Conservation (phyloP, 345 rosid genomes). For the Salix exigua region DNA sequence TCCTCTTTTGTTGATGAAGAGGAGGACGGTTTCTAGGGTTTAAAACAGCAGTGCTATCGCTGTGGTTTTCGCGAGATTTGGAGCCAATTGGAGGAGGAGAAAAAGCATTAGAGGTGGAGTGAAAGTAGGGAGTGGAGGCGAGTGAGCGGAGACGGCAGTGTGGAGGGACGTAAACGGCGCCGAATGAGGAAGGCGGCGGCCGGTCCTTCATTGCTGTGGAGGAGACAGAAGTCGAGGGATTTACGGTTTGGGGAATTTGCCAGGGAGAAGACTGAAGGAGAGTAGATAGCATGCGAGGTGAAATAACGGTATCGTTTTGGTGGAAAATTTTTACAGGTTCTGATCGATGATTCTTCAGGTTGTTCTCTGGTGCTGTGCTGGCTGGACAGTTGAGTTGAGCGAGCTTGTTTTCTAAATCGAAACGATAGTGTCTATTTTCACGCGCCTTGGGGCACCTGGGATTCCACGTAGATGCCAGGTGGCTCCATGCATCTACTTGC, state of each 20-base stretch:
- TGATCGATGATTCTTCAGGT: not conserved
- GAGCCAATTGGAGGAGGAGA: conserved; percentile 13
- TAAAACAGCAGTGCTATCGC: not conserved
- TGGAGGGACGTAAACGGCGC: conserved; percentile 69
- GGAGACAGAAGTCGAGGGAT: conserved; percentile 11
- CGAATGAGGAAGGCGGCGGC: conserved; percentile 50
- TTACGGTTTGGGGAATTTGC: conserved; percentile 29
- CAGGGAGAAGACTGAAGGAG: not conserved
- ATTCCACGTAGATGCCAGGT: no score
- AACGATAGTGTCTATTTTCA: not conserved
- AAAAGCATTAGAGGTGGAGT: conserved; percentile 29
- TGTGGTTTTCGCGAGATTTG: conserved; percentile 19
- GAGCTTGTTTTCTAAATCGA: not conserved
- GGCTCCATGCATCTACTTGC: no score
- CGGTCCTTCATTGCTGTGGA: conserved; percentile 62
- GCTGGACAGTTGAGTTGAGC: no score
- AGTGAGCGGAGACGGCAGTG: conserved; percentile 65
- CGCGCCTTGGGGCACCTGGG: not conserved
- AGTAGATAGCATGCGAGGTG: conserved; percentile 32
- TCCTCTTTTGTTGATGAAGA: conserved; percentile 8
- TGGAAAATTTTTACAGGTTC: not conserved
- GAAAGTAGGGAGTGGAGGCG: conserved; percentile 25
- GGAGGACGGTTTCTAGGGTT: conserved; percentile 29
- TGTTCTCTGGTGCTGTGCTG: no score
- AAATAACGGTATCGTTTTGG: not conserved